These are phyloP conservation scores for Oropetium thomaeum DNA, from an alignment of 176 grass and related monocot genomes.

Conservation along the genomic window DNA sequence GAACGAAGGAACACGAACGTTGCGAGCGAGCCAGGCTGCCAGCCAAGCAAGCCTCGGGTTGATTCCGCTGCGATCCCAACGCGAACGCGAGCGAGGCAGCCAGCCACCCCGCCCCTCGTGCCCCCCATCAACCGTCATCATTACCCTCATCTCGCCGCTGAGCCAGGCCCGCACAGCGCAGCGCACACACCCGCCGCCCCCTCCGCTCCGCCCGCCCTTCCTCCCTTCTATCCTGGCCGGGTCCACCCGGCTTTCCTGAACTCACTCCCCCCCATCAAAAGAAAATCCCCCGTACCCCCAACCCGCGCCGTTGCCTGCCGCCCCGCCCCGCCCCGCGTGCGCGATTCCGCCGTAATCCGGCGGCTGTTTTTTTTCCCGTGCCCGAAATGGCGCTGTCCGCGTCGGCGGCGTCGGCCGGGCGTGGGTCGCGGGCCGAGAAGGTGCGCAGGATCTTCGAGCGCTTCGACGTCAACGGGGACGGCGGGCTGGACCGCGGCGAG, in stretches of 20 bases:
- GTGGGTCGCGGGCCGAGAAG: conserved; percentile 65
- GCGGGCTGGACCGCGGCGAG: conserved; percentile 79
- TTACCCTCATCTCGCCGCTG: conserved; percentile 10
- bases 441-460: conserved; percentile 82
- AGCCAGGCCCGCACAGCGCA: conserved; percentile 16
- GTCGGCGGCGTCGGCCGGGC: conserved; percentile 51
- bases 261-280: conserved; percentile 25
- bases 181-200: not conserved
- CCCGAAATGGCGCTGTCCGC: conserved; percentile 47
- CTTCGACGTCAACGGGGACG: conserved; percentile 83
- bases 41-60: not conserved
- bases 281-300: no score
- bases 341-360: conserved; percentile 35
- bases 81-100: no score
- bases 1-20: conserved; percentile 9
- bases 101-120: conserved; percentile 7
- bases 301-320: not conserved
- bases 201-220: conserved; percentile 6
- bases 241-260: conserved; percentile 28
- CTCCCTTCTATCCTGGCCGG: conserved; percentile 17
- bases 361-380: conserved; percentile 30
- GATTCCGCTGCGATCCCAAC: not conserved
- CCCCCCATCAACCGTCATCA: conserved; percentile 26
- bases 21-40: not conserved
- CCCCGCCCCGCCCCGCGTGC: conserved; percentile 19